A percentile compares a stretch with the other conserved stretches of the same genome.
Conservation (phyloP, 495 filamentous ascomycete genomes). For the Daldinia grandis region DNA sequence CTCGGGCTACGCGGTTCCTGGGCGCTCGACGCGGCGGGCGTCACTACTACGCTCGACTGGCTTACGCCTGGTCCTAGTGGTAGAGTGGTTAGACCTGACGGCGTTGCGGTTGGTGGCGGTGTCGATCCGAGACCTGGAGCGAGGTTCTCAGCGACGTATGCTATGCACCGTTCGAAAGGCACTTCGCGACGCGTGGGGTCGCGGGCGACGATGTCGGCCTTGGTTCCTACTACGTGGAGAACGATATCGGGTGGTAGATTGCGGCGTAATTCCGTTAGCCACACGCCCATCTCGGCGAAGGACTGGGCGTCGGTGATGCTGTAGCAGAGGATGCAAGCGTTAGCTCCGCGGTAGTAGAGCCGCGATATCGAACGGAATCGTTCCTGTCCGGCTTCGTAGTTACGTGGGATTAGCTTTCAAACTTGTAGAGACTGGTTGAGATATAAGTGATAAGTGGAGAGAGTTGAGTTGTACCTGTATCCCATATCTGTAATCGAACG, state of each 20-base stretch:
- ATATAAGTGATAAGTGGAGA: constrained; percentile 7
- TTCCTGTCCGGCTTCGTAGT: constrained; percentile 79
- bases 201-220: constrained; percentile 85
- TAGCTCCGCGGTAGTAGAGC: constrained; percentile 94
- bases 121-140: constrained; percentile 70
- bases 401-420: constrained; percentile 17
- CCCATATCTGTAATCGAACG: constrained; percentile 91
- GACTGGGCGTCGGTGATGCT: constrained; percentile 86
- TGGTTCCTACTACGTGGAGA: constrained; percentile 96
- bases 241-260: constrained; percentile 78
- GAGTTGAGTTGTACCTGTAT: constrained; percentile 62
- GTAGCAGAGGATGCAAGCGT: constrained; percentile 93
- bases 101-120: constrained; percentile 69
- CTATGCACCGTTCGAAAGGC: constrained; percentile 92
- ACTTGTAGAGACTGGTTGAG: too few relatives aligned
- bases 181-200: constrained; percentile 81
- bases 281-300: constrained; percentile 92
- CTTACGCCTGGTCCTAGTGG: constrained; percentile 28
- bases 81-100: constrained; percentile 37
- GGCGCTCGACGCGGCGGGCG: constrained; percentile 40
- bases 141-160: constrained; percentile 91
- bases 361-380: constrained; percentile 92
- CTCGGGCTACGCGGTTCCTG: constrained; percentile 68
- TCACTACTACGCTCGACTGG: constrained; percentile 36
- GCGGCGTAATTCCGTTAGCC: constrained; percentile 80